These are phyloP conservation scores for Colletotrichum viniferum DNA, from an alignment of 2,329 filamentous ascomycete genomes.

Conservation along the genomic window DNA sequence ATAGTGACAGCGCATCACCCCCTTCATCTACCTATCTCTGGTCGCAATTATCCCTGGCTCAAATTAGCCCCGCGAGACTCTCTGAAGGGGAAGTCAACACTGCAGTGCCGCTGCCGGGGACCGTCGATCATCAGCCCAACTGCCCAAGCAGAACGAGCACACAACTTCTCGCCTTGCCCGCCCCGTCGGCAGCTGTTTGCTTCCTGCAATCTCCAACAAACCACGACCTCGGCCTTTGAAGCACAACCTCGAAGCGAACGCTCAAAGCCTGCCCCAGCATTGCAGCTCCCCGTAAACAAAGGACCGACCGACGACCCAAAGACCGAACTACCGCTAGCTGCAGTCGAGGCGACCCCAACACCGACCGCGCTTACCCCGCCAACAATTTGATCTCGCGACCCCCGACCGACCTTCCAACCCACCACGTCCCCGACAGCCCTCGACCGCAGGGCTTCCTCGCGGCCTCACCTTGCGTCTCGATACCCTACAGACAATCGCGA, in stretches of 20 bases:
- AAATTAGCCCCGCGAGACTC: constrained; percentile 17
- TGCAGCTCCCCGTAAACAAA: background rate
- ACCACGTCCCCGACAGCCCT: background rate
- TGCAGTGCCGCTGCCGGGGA: background rate
- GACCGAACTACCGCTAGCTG: background rate
- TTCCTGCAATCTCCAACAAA: background rate
- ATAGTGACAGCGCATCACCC: constrained; percentile 18
- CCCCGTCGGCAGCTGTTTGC: constrained; percentile 1
- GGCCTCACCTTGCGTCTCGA: background rate
- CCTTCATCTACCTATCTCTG: constrained; percentile 17
- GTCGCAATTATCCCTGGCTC: constrained; percentile 11
- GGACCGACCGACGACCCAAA: background rate
- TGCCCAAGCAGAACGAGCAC: background rate
- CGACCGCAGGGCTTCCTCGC: background rate
- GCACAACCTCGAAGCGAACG: background rate
- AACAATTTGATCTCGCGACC: background rate
- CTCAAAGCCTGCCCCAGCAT: background rate
- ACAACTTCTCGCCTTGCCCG: background rate
- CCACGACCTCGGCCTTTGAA: background rate
- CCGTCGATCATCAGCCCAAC: constrained; percentile 15
- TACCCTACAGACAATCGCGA: background rate
- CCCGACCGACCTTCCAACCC: background rate
- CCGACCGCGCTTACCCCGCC: constrained; percentile 17
- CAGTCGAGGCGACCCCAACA: background rate
- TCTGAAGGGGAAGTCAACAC: constrained; percentile 3